Evolutionary conservation across 129 eudicot genomes (phyloP), one percentile per base, ranked within the genome.

Genomic region (Calendula officinalis): DNA sequence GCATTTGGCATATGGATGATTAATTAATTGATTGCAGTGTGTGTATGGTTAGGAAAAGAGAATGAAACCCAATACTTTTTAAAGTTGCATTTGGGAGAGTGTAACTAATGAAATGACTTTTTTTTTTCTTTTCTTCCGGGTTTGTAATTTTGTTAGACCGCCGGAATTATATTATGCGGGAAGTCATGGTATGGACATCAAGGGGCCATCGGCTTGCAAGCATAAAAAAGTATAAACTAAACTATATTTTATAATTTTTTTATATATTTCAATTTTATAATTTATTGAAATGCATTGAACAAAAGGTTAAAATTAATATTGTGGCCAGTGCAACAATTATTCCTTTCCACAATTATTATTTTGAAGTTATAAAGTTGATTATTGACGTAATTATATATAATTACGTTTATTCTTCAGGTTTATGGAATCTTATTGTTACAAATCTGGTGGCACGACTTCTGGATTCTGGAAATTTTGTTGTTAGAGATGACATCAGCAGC

Each of bases 161-260:
- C 67, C 89, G 3, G 95, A 92, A 70, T 83, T 92, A 30, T 92
- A 88, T 39, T 92, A 92, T 54, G 99, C 99, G 1, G 99, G 99
- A 10, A 92, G 99, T 62, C 99, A 92, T 72, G 99, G 99, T 0
- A 92, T 92, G 99, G 99, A 92, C 84, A 92, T 92, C 61, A 85
- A 78, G 74, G 90, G 96, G 55, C 99, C 99, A 48, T 50, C 83
- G 14, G 52, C 80, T 68, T 64, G 67, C 40, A 76, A 71, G 42
- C 67, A 77, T 44, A 68, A 54, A 70, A 88, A 80, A 59, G 96
- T 88, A 66, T 11, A 14, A 56, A 80, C 53, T 9, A 49, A 43
- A 12, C 42, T 56, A 7, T 7, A 42, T 43, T n/a, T n/a, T n/a
- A n/a, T n/a, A n/a, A n/a, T n/a, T n/a, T n/a, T n/a, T n/a, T n/a